These are phyloP conservation scores for Polysphondylium violaceum DNA, from an alignment of 78 protist species.

Conservation along the genomic window DNA sequence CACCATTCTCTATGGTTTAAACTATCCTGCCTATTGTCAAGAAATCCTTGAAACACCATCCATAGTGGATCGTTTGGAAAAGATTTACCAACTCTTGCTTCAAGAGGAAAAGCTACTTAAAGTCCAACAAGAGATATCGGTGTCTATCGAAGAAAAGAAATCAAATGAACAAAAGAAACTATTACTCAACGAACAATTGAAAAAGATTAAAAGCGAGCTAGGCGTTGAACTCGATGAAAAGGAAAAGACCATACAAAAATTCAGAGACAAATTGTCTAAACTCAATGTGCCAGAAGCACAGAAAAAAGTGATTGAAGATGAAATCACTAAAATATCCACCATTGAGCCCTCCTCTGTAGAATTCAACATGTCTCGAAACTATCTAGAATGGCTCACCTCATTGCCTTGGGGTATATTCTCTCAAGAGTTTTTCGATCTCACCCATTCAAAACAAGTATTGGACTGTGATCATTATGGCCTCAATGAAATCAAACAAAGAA, in stretches of 20 bases:
- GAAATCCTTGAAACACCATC: constrained; percentile 36
- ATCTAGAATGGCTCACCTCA: constrained; percentile 95
- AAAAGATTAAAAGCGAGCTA: constrained; percentile 85
- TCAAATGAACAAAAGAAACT: constrained; percentile 61
- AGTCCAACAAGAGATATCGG: constrained; percentile 26
- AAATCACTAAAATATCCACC: constrained; percentile 67
- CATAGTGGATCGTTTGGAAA: constrained; percentile 20
- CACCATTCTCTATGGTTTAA: constrained; percentile 19
- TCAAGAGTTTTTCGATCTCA: constrained; percentile 58
- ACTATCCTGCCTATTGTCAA: constrained; percentile 59
- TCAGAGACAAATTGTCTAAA: constrained; percentile 36
- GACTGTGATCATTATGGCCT: constrained; percentile 94
- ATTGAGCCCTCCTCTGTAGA: constrained; percentile 82
- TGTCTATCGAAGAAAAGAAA: constrained; percentile 54
- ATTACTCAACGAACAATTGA: constrained; percentile 86
- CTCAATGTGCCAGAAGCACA: constrained; percentile 32
- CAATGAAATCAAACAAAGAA: constrained; percentile 94
- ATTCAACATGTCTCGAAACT: constrained; percentile 89
- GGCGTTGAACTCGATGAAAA: constrained; percentile 93
- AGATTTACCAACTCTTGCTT: neutral
- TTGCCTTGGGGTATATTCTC: constrained; percentile 92
- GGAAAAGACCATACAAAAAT: constrained; percentile 82
- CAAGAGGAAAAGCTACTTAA: constrained; percentile 17
- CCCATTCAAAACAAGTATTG: constrained; percentile 52
- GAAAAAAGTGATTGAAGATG: constrained; percentile 73